A percentile compares a stretch with the other conserved stretches of the same genome.
phyloP scores from a whole-genome alignment of 768 basidiomycete species.

The Galerina sulciceps region DNA sequence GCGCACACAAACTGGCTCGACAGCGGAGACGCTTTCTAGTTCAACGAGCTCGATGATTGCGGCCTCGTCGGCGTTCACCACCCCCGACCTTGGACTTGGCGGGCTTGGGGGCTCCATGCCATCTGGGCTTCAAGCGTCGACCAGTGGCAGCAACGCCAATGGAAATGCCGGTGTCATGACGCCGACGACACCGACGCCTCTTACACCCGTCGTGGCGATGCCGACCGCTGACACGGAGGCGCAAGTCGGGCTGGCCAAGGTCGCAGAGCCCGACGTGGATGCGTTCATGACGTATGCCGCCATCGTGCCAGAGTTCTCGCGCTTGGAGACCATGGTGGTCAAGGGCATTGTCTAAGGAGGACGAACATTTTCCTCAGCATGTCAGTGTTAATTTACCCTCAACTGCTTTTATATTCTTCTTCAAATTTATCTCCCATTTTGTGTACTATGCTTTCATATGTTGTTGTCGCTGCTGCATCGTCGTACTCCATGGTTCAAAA shows the following conservation, averaged over 20 bases:
- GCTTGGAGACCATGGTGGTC: slow-evolving; percentile 79
- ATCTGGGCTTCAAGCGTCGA: neutral
- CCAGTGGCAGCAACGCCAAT: slow-evolving; percentile 15
- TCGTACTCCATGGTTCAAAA: too few species aligned
- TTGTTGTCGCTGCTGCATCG: too few species aligned
- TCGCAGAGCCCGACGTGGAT: slow-evolving; percentile 84
- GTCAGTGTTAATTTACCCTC: neutral
- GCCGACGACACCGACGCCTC: slow-evolving; percentile 57
- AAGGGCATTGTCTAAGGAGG: slow-evolving; percentile 54
- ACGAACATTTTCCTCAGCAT: neutral
- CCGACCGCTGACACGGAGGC: slow-evolving; percentile 74
- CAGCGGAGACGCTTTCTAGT: slow-evolving; percentile 38
- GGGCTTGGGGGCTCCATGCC: slow-evolving; percentile 31
- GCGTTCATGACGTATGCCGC: slow-evolving; percentile 86
- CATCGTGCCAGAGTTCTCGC: slow-evolving; percentile 82
- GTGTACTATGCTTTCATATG: too few species aligned
- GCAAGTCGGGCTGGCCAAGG: slow-evolving; percentile 78
- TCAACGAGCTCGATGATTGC: slow-evolving; percentile 30
- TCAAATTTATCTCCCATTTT: neutral
- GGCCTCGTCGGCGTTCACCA: slow-evolving; percentile 58
- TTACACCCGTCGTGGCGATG: slow-evolving; percentile 74
- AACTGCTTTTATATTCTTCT: neutral
- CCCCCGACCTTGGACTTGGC: slow-evolving; percentile 57
- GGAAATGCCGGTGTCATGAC: slow-evolving; percentile 37
- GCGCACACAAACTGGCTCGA: slow-evolving; percentile 59